phyloP scores from a whole-genome alignment of 2,329 filamentous ascomycete genomes.

The Aspergillus caelatus region DNA sequence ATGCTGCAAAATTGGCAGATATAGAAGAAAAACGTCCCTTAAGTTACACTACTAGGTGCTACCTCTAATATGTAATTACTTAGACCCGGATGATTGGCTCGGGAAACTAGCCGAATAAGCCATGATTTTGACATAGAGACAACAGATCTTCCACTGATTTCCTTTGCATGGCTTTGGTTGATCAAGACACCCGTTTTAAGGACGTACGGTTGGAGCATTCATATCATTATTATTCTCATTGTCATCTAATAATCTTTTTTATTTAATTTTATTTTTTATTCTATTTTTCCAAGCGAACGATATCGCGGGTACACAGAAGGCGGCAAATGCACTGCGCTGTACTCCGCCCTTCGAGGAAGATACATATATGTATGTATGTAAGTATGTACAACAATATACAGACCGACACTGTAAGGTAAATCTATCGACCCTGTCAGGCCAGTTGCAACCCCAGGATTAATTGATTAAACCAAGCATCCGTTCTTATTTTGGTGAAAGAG shows the following conservation, averaged over 20 bases:
- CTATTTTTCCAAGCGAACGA: background rate
- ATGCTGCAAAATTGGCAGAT: background rate
- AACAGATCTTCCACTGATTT: background rate
- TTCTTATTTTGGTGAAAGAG: background rate
- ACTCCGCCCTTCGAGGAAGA: background rate
- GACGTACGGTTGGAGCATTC: background rate
- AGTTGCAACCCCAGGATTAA: background rate
- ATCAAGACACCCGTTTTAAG: background rate
- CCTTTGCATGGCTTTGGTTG: background rate
- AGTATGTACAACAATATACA: background rate
- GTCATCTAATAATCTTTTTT: too few species aligned
- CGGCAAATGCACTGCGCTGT: background rate
- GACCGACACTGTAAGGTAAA: background rate
- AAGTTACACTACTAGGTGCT: too few species aligned
- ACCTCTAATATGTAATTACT: background rate
- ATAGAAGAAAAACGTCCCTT: background rate
- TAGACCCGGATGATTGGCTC: background rate
- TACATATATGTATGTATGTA: background rate
- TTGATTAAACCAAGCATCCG: background rate
- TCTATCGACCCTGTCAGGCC: background rate
- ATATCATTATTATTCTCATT: background rate
- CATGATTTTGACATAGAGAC: background rate
- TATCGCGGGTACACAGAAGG: background rate
- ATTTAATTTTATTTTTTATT: background rate
- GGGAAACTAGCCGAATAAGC: background rate